phyloP scores from a whole-genome alignment of 306 rosid species.

The Quercus ilex region DNA sequence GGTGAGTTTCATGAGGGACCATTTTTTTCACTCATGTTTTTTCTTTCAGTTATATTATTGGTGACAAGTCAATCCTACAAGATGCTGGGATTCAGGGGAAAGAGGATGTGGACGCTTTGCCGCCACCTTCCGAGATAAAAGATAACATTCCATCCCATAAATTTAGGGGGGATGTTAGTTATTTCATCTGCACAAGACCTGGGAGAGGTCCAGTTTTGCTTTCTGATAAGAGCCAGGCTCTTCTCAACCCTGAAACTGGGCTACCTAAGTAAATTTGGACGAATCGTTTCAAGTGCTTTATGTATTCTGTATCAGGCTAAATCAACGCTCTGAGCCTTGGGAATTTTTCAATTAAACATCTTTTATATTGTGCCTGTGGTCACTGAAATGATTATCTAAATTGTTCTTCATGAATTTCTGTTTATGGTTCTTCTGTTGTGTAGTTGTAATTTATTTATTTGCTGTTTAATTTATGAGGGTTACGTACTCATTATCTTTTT shows the following conservation, averaged over 20 bases:
- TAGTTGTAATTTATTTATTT: conserved; percentile 30
- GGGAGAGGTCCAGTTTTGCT: conserved; percentile 92
- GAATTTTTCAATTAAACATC: conserved; percentile 31
- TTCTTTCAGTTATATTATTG: conserved; percentile 66
- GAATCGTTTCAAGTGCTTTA: conserved; percentile 9
- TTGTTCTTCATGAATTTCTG: conserved; percentile 29
- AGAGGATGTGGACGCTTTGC: conserved; percentile 61
- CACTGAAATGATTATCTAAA: conserved; percentile 16
- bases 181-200: conserved; percentile 93
- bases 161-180: conserved; percentile 75
- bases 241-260: conserved; percentile 76
- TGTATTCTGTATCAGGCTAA: conserved; percentile 22
- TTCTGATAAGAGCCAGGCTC: conserved; percentile 64
- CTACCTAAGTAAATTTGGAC: conserved; percentile 56
- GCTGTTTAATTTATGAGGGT: background rate
- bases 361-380: conserved; percentile 23
- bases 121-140: conserved; percentile 76
- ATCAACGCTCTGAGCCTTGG: conserved; percentile 11
- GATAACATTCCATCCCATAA: conserved; percentile 68
- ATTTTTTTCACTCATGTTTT: conserved; percentile 5
- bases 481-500: background rate
- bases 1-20: conserved; percentile 11
- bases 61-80: conserved; percentile 77
- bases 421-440: conserved; percentile 28
- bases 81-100: conserved; percentile 70